phyloP scores from a whole-genome alignment of 202 grass and related monocot genomes.

The Tripidium arundinaceum region DNA sequence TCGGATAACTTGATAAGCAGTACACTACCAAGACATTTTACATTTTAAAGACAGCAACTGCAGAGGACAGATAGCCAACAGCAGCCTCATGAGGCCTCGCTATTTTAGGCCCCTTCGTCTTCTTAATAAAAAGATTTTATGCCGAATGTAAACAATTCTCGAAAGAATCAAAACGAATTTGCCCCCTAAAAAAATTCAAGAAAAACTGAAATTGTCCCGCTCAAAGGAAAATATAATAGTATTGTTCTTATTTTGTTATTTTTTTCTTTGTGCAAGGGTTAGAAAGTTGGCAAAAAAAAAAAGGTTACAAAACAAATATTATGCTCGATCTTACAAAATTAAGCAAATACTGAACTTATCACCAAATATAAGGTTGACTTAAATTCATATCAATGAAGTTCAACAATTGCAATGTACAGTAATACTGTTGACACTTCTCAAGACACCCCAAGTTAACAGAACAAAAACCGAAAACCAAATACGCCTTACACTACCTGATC shows the following conservation, averaged over 20 bases:
- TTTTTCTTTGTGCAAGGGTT: no score
- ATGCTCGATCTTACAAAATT: not conserved
- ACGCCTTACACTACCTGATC: not conserved
- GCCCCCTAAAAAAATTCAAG: not conserved
- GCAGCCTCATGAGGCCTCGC: not conserved
- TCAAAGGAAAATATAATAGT: no score
- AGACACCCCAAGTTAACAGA: not conserved
- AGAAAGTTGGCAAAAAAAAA: no score
- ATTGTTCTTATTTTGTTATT: no score
- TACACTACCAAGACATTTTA: not conserved
- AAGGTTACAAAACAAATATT: no score
- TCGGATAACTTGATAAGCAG: no score
- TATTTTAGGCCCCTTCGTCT: not conserved
- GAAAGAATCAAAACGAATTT: no score
- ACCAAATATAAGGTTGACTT: not conserved
- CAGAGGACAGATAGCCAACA: no score
- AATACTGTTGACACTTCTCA: not conserved
- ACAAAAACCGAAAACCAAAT: not conserved
- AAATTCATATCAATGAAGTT: not conserved
- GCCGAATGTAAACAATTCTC: not conserved
- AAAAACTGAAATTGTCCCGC: not conserved
- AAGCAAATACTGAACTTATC: not conserved
- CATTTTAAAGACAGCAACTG: not conserved
- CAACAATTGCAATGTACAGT: not conserved
- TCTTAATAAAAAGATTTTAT: no score